Percentiles rank a stretch among this genome's conserved stretches.
Conservation (phyloP, 805 yeast species). For the Kodamaea jinghongensis region DNA sequence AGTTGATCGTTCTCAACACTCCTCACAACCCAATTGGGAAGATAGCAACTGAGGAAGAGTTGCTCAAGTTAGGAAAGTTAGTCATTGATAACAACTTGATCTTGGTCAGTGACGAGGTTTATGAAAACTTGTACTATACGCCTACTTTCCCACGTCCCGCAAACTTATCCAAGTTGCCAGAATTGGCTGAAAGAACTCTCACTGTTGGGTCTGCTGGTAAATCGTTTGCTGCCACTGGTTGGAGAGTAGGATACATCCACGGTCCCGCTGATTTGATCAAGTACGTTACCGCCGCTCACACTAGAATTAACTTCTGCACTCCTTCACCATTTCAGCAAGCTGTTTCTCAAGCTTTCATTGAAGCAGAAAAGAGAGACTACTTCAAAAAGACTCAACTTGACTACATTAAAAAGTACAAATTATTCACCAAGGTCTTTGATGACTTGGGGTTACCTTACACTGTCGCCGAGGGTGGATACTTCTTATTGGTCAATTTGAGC, state of each 20-base stretch:
- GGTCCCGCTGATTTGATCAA: conserved; percentile 81
- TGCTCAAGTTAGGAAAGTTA: conserved; percentile 69
- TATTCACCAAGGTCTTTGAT: conserved; percentile 76
- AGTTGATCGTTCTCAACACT: conserved; percentile 82
- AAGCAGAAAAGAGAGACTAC: conserved; percentile 62
- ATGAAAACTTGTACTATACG: conserved; percentile 80
- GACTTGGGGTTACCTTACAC: conserved; percentile 89
- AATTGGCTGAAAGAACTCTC: conserved; percentile 71
- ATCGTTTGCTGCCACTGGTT: conserved; percentile 97
- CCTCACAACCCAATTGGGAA: conserved; percentile 98
- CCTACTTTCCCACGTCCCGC: conserved; percentile 78
- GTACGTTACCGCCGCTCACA: conserved; percentile 85
- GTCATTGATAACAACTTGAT: conserved; percentile 84
- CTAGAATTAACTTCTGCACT: conserved; percentile 87
- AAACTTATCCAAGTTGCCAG: conserved; percentile 61
- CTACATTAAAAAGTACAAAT: conserved; percentile 69
- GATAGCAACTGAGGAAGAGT: conserved; percentile 74
- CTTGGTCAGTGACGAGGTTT: conserved; percentile 90
- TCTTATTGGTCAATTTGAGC: conserved; percentile 81
- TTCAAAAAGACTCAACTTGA: conserved; percentile 66
- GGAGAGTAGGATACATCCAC: conserved; percentile 96
- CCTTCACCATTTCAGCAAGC: conserved; percentile 95
- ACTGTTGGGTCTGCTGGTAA: conserved; percentile 98
- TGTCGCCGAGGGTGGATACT: conserved; percentile 90
- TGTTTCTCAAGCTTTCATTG: conserved; percentile 68